A percentile compares a stretch with the other conserved stretches of the same genome.
Evolutionary conservation across 352 stramenopile genomes (phyloP).

Genomic region (Phytophthora constricta): DNA sequence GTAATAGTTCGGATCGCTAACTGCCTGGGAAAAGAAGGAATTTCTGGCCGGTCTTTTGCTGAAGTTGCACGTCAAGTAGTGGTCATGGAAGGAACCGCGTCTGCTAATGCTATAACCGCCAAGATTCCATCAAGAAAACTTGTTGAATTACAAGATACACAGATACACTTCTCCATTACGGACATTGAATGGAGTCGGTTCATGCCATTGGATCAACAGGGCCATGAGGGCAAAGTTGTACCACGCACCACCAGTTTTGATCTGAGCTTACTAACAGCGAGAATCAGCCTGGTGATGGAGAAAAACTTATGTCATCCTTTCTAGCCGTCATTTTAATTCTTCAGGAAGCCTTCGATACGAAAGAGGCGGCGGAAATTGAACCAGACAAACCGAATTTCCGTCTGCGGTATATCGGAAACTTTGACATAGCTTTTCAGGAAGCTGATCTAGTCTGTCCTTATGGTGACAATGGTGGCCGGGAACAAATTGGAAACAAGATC

Average conservation of each 20-base stretch:
- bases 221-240: background rate
- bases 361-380: background rate
- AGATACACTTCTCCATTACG: constrained; percentile 56
- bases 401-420: constrained; percentile 52
- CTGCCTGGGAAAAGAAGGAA: constrained; percentile 11
- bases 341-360: constrained; percentile 49
- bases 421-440: constrained; percentile 56
- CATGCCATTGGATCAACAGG: constrained; percentile 13
- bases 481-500: constrained; percentile 33
- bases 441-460: constrained; percentile 46
- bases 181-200: constrained; percentile 45
- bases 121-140: constrained; percentile 17
- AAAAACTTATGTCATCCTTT: constrained; percentile 16
- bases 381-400: constrained; percentile 35
- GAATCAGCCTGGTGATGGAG: constrained; percentile 21
- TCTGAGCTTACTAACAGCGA: constrained; percentile 29
- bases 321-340: constrained; percentile 32
- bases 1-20: constrained; percentile 42
- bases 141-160: constrained; percentile 20
- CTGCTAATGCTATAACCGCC: constrained; percentile 20
- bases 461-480: constrained; percentile 20
- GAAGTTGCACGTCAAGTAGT: constrained; percentile 37
- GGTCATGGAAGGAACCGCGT: constrained; percentile 44
- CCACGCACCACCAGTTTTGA: constrained; percentile 31
- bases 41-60: constrained; percentile 23